phyloP scores from a whole-genome alignment of 1,284 basidiomycete species.

The Cryptococcus neoformans region DNA sequence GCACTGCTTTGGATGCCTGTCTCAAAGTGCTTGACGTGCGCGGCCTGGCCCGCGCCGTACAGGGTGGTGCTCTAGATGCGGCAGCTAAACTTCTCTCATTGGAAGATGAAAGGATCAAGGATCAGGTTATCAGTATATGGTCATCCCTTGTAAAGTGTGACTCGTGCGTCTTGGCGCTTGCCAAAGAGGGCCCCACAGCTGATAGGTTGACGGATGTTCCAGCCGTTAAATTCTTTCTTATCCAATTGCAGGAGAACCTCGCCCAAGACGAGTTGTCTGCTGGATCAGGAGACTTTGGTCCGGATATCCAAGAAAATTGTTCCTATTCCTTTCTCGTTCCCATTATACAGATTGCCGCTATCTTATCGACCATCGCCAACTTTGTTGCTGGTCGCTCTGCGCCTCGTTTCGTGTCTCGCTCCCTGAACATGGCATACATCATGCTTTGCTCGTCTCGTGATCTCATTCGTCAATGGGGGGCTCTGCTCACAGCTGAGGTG shows the following conservation, averaged over 20 bases:
- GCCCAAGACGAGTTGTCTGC: neutral
- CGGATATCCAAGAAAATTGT: neutral
- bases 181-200: slow-evolving; percentile 11
- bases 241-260: slow-evolving; percentile 22
- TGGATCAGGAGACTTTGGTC: too few species aligned
- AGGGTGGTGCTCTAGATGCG: slow-evolving; percentile 32
- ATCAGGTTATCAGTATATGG: slow-evolving; percentile 32
- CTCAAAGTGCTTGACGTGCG: slow-evolving; percentile 18
- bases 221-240: slow-evolving; percentile 26
- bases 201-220: slow-evolving; percentile 13
- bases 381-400: slow-evolving; percentile 16
- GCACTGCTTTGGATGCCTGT: slow-evolving; percentile 26
- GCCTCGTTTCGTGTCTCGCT: slow-evolving; percentile 16
- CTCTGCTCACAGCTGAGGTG: slow-evolving; percentile 29
- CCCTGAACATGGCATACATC: slow-evolving; percentile 14
- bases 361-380: slow-evolving; percentile 29
- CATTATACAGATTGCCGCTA: slow-evolving; percentile 25
- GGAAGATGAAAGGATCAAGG: slow-evolving; percentile 15
- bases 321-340: neutral
- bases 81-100: slow-evolving; percentile 22
- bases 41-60: slow-evolving; percentile 24
- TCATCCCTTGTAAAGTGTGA: slow-evolving; percentile 28
- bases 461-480: slow-evolving; percentile 36
- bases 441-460: slow-evolving; percentile 19
- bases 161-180: slow-evolving; percentile 14